Evolutionary conservation across 148 eudicot species (phyloP), one percentile per base, ranked within the genome.

Genomic region (Diospyros kaki): DNA sequence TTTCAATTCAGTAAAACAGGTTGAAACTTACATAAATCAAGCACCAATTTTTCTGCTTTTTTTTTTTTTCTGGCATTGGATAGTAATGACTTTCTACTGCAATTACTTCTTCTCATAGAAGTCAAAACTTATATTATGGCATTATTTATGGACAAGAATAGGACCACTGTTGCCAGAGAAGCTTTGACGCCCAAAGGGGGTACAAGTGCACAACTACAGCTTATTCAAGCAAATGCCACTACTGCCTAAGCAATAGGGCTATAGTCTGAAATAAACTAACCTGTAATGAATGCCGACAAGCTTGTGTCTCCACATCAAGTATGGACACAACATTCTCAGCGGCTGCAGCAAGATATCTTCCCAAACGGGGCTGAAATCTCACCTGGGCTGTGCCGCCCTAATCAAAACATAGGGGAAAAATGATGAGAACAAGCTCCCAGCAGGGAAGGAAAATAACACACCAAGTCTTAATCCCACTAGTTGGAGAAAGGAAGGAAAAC

Each of bases 321-420:
- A 93, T 86, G 42, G 97, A 93, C 63, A 93, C 89, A 73, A 87
- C 82, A 83, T 93, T 93, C 73, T 89, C 97, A 45, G 91, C 90
- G 75, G 91, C 93, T 53, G 95, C 95, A 40, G 95, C 97, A 76
- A 93, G 89, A 77, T 77, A 93, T 78, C 93, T 87, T 86, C 97
- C 97, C 10, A 79, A 84, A 39, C 88, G 91, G 11, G 97, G 97
- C 79, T 93, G 97, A 84, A 93, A 92, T 81, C 97, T 87, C 81
- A 93, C 61, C 56, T 88, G 93, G 9, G 87, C 51, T 51, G 90
- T 83, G 63, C 87, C 95, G 50, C 95, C 95, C 97, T 90, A 75
- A 69, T 70, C 51, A 50, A 63, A 50, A 68, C 28, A 80, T 15
- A 9, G 59, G 12, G 6, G 1, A 13, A 48, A 44, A 40, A 39